Conservation (phyloP, 768 basidiomycete genomes). For the Trichaptum fuscoviolaceum region DNA sequence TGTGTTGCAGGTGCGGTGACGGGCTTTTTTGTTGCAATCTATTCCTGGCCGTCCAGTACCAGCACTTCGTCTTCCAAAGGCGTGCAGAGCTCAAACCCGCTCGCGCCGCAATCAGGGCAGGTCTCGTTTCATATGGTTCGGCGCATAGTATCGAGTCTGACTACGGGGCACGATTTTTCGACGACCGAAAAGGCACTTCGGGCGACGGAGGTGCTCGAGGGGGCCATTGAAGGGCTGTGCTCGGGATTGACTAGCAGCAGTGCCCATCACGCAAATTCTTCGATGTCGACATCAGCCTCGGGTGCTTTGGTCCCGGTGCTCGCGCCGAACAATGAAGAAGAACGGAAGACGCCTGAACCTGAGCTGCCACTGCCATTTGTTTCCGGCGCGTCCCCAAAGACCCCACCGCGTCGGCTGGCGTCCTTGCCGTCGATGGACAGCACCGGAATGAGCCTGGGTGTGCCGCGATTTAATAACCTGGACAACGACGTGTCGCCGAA, state of each 20-base stretch:
- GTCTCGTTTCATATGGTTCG: slow-evolving; percentile 63
- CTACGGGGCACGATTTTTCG: slow-evolving; percentile 76
- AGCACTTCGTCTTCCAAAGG: slow-evolving; percentile 14
- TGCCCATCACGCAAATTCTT: slow-evolving; percentile 5
- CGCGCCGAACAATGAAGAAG: slow-evolving; percentile 20
- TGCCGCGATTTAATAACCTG: slow-evolving; percentile 11
- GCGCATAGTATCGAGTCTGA: slow-evolving; percentile 63
- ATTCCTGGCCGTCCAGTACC: slow-evolving; percentile 16
- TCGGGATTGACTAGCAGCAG: slow-evolving; percentile 41
- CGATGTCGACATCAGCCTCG: no score
- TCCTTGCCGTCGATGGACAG: no score
- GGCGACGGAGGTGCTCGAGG: slow-evolving; percentile 68
- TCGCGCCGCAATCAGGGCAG: slow-evolving; percentile 52
- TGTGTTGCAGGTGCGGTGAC: slow-evolving; percentile 87
- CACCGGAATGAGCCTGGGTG: background rate
- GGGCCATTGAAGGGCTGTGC: slow-evolving; percentile 64
- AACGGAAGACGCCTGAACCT: slow-evolving; percentile 39
- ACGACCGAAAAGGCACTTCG: slow-evolving; percentile 56
- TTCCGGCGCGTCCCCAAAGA: slow-evolving; percentile 42
- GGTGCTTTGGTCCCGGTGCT: slow-evolving; percentile 5
- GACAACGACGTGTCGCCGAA: slow-evolving; percentile 51
- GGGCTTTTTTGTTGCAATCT: slow-evolving; percentile 78
- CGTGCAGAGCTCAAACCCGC: slow-evolving; percentile 23
- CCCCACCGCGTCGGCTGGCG: slow-evolving; percentile 35
- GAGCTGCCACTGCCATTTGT: slow-evolving; percentile 14